Conservation (phyloP, 768 basidiomycete species). For the Phlebiopsis flavidoalba region DNA sequence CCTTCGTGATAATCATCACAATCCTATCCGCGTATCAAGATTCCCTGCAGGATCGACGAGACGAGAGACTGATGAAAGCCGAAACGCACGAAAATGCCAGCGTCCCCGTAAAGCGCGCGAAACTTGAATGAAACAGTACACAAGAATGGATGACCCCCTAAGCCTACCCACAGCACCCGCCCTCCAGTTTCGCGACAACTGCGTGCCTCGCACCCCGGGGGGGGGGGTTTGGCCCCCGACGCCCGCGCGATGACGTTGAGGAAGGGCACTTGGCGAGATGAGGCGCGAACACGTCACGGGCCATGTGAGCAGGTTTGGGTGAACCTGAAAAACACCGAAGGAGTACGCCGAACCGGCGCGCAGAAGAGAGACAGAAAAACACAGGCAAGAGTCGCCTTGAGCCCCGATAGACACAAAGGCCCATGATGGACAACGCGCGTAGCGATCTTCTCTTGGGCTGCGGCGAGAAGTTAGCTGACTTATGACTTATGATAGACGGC, state of each 20-base stretch:
- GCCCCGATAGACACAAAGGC: slow-evolving; percentile 41
- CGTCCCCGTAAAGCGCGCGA: slow-evolving; percentile 39
- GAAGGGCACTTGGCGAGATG: slow-evolving; percentile 46
- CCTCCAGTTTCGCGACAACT: slow-evolving; percentile 18
- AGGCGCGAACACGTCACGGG: slow-evolving; percentile 43
- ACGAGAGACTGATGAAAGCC: too few relatives aligned
- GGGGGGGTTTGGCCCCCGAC: too few relatives aligned
- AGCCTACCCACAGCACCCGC: slow-evolving; percentile 49
- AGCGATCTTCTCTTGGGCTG: slow-evolving; percentile 56
- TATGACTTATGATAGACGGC: too few relatives aligned
- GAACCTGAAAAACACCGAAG: slow-evolving; percentile 44
- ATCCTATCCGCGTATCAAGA: slow-evolving; percentile 15
- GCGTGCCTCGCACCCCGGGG: slow-evolving; percentile 17
- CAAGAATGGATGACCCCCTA: slow-evolving; percentile 40
- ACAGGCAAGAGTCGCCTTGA: slow-evolving; percentile 52
- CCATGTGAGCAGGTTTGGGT: slow-evolving; percentile 52
- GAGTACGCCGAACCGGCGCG: slow-evolving; percentile 42
- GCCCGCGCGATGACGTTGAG: slow-evolving; percentile 42
- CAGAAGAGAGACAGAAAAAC: too few relatives aligned
- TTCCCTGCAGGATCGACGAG: not conserved
- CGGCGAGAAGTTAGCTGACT: not conserved
- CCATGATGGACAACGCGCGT: slow-evolving; percentile 48
- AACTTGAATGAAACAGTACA: slow-evolving; percentile 40
- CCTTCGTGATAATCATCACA: slow-evolving; percentile 28
- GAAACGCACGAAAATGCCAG: slow-evolving; percentile 56